Base-by-base conservation (phyloP, 768 basidiomycete genomes). In the Daedaleopsis nitida region DNA sequence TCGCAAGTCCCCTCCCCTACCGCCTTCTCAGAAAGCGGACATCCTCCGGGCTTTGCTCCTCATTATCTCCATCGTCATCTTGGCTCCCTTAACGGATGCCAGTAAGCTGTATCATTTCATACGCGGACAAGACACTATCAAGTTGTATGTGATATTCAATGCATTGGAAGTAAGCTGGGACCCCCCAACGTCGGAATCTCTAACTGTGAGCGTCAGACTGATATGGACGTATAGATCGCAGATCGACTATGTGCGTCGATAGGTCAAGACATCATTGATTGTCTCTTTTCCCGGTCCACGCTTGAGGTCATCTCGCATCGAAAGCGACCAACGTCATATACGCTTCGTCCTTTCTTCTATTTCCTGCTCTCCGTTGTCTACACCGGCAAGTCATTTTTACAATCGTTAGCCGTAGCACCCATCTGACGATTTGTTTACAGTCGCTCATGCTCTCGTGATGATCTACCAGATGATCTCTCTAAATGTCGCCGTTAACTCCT, bases 81-180 rank as follows among this genome's bases (percentile, higher is more conserved):
- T 98, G 5, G 81, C 87, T 37, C 88, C 91, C 1, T 81, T 95
- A 43, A 95, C 96, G 8, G 96, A 99, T 70, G 91, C 94, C 11
- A 96, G 94, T 75, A 95, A 96, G 78, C 96, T 99, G 66, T 99
- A 99, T 68, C 97, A 99, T 69, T 90, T 89, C 16, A 98, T 99
- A 57, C 87, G 97, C 21, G 96, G 96, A 0, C 97, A 98, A 74
- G 97, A 99, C 67, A 97, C 94, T 2, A 96, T 99, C 78, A 99
- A 98, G 77, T 76, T 99, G 52, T 98, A 98, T 77, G 97, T 99
- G 61, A 96, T 99, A 53, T 99, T 98, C 77, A 98, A 98, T 73
- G 96, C 95, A 12, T 81, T 99, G 8, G 97, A 99, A 83, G 96
- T 96, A 74, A 59, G 86, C 72, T 21, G n/a, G 65, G 12, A 42